Evolutionary conservation across 2,329 filamentous ascomycete species (phyloP).

Genomic region (Fusarium incarnatum): DNA sequence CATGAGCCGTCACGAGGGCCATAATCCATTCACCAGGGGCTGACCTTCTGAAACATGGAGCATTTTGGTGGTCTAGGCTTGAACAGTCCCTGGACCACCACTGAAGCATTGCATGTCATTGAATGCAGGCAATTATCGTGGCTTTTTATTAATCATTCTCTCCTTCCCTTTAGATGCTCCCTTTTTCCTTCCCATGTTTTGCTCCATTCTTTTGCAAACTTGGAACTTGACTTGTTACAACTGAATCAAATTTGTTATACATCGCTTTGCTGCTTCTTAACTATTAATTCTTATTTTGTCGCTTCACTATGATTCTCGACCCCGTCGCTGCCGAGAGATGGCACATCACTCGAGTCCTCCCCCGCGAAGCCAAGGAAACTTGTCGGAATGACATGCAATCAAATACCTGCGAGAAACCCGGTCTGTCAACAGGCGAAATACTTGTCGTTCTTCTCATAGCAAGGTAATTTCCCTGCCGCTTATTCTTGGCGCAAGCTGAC

Average conservation of each 20-base stretch:
- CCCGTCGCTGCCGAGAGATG: conserved; percentile 14
- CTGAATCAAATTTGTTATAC: conserved; percentile 5
- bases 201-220: conserved; percentile 7
- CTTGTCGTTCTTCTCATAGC: conserved; percentile 32
- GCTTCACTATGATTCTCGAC: conserved; percentile 31
- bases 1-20: conserved; percentile 1
- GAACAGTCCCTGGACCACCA: background rate
- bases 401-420: conserved; percentile 43
- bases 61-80: conserved; percentile 8
- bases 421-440: conserved; percentile 21
- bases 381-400: conserved; percentile 27
- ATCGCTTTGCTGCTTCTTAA: background rate
- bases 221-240: background rate
- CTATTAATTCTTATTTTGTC: conserved; percentile 13
- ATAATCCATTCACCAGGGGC: conserved; percentile 14
- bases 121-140: conserved; percentile 11
- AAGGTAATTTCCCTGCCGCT: conserved; percentile 17
- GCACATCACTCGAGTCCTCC: conserved; percentile 34
- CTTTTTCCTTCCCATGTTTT: conserved; percentile 1
- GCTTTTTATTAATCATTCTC: conserved; percentile 13
- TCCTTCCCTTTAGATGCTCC: background rate
- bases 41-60: conserved; percentile 43
- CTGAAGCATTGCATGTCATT: background rate
- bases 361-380: conserved; percentile 35
- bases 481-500: conserved; percentile 1